Conservation (phyloP, 2,329 filamentous ascomycete genomes). For the Biscogniauxia mediterranea region DNA sequence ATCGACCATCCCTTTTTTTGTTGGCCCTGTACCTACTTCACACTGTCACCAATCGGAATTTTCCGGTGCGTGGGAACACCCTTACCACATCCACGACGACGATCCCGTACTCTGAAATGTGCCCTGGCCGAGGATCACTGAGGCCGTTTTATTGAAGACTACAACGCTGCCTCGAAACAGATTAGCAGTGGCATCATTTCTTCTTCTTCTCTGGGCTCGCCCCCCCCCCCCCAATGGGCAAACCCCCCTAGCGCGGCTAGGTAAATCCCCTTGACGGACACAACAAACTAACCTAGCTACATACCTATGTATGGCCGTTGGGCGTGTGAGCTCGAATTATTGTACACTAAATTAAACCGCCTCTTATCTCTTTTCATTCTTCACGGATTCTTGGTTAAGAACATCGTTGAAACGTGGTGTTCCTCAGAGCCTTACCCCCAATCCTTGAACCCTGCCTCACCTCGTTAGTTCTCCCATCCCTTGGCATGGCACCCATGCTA, state of each 20-base stretch:
- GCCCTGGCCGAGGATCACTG: not conserved
- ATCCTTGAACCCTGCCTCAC: conserved; percentile 9
- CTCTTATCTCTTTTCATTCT: conserved; percentile 11
- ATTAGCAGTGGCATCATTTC: not conserved
- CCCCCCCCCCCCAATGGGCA: not conserved
- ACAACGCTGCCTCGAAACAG: not conserved
- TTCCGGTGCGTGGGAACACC: not conserved
- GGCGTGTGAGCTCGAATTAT: not conserved
- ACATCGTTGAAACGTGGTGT: conserved; percentile 22
- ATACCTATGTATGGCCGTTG: not conserved
- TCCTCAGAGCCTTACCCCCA: conserved; percentile 12
- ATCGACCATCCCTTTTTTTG: not conserved
- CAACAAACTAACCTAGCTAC: not conserved
- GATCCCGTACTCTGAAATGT: not conserved
- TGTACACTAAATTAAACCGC: too few relatives aligned
- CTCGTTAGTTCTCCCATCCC: conserved; percentile 7
- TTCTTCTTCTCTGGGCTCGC: not conserved
- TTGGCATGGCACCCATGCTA: conserved; percentile 12
- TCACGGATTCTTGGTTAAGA: conserved; percentile 12
- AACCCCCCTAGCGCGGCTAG: not conserved
- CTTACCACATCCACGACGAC: not conserved
- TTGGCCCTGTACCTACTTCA: not conserved
- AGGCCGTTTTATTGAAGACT: not conserved
- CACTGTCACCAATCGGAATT: not conserved
- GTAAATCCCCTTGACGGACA: conserved; percentile 7